These are phyloP conservation scores for Torulaspora quercuum DNA, from an alignment of 805 yeast species.

Conservation along the genomic window DNA sequence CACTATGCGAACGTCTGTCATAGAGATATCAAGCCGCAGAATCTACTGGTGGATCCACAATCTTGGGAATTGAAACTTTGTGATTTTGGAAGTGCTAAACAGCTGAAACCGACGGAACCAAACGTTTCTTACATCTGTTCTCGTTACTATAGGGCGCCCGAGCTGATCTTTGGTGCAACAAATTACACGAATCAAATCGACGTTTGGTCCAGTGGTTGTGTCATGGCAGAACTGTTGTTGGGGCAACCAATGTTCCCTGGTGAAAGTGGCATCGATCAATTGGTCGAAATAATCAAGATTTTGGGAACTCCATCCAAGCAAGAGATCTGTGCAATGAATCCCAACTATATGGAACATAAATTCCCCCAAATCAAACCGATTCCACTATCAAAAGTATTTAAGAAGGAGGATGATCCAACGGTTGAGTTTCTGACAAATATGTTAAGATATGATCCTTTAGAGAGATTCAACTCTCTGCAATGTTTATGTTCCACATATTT, in stretches of 20 bases:
- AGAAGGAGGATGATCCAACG: conserved; percentile 45
- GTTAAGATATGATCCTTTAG: conserved; percentile 65
- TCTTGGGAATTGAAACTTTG: conserved; percentile 85
- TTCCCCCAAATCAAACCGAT: conserved; percentile 85
- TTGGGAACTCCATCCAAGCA: conserved; percentile 93
- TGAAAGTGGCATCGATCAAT: conserved; percentile 94
- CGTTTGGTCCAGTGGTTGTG: conserved; percentile 97
- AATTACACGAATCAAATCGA: conserved; percentile 96
- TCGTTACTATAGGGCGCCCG: conserved; percentile 96
- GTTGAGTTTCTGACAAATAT: conserved; percentile 54
- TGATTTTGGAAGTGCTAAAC: conserved; percentile 95
- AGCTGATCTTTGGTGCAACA: conserved; percentile 93
- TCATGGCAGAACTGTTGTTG: conserved; percentile 90
- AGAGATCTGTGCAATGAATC: conserved; percentile 91
- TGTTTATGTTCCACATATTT: conserved; percentile 33
- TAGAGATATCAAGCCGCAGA: conserved; percentile 94
- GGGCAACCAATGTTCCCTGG: conserved; percentile 99
- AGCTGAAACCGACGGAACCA: conserved; percentile 83
- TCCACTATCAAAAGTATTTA: conserved; percentile 65
- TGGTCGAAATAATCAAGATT: conserved; percentile 93
- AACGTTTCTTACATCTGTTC: conserved; percentile 96
- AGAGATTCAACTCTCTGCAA: conserved; percentile 54
- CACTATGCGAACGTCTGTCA: conserved; percentile 76
- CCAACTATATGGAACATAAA: conserved; percentile 94
- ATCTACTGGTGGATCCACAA: conserved; percentile 76